phyloP scores from a whole-genome alignment of 139 green algal species.

The Spirogloea muscicola region DNA sequence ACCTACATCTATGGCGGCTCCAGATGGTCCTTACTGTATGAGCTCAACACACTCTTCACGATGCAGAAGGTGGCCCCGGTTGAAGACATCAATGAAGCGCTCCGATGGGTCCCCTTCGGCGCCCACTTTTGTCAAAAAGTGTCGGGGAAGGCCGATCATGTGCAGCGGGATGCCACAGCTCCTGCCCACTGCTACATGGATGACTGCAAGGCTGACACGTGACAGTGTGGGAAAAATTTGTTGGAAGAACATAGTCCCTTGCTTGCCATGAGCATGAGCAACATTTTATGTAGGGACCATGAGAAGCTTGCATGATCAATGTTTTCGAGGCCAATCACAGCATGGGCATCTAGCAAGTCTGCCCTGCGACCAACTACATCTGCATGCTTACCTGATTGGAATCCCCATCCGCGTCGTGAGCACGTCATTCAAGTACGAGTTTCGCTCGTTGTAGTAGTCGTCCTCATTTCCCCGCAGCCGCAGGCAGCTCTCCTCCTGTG shows the following conservation, averaged over 20 bases:
- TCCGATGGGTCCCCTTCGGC: conserved; percentile 3
- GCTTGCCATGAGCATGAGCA: no score
- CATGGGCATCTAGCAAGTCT: no score
- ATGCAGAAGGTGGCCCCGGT: conserved; percentile 51
- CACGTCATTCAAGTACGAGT: conserved; percentile 49
- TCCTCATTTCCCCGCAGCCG: conserved; percentile 15
- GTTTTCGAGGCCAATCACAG: no score
- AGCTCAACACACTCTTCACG: conserved; percentile 14
- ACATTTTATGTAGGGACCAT: no score
- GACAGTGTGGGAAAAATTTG: no score
- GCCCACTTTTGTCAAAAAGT: conserved; percentile 53
- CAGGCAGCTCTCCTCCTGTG: no score
- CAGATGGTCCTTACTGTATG: conserved; percentile 3
- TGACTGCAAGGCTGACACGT: conserved; percentile 52
- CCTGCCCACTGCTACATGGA: conserved; percentile 57
- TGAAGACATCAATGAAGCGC: conserved; percentile 63
- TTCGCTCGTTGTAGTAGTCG: conserved; percentile 29
- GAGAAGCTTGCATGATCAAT: no score
- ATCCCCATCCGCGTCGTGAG: conserved; percentile 53
- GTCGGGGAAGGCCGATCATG: conserved; percentile 56
- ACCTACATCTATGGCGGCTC: background rate
- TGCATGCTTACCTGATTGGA: conserved; percentile 55
- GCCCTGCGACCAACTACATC: no score
- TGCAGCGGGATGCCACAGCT: conserved; percentile 50
- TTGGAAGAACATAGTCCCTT: no score